Evolutionary conservation across 2,329 filamentous ascomycete genomes (phyloP).

Genomic region (Penicillium sp.): DNA sequence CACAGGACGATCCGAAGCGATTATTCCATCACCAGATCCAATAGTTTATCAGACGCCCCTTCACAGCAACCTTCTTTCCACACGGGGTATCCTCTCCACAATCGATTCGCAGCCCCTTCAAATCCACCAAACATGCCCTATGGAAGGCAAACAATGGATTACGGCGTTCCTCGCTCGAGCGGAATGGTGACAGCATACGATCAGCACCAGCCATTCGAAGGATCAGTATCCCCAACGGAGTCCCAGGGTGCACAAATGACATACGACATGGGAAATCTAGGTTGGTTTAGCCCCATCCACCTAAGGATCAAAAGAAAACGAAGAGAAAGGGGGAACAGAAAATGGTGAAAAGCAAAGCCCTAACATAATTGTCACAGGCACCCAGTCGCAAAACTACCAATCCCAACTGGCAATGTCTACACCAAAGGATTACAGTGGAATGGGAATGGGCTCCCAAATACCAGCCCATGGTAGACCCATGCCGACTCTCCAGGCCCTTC

Average conservation of each 20-base stretch:
- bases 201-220: conserved; percentile 30
- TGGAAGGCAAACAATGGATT: conserved; percentile 31
- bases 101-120: conserved; percentile 28
- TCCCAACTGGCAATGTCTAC: conserved; percentile 28
- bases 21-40: conserved; percentile 34
- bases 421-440: conserved; percentile 24
- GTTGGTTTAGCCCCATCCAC: conserved; percentile 18
- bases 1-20: conserved; percentile 29
- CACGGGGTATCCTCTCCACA: conserved; percentile 29
- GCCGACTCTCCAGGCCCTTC: conserved; percentile 30
- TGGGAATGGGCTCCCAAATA: conserved; percentile 30
- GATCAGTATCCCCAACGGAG: conserved; percentile 36
- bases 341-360: neutral
- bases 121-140: conserved; percentile 30
- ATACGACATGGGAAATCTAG: conserved; percentile 31
- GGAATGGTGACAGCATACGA: conserved; percentile 32
- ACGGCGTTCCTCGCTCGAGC: conserved; percentile 24
- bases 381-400: conserved; percentile 31
- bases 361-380: conserved; percentile 22
- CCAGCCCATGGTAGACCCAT: conserved; percentile 29
- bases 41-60: conserved; percentile 37
- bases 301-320: neutral
- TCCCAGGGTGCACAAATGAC: conserved; percentile 26
- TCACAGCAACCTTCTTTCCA: conserved; percentile 24
- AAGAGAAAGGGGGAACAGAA: too few relatives aligned